phyloP scores from a whole-genome alignment of 306 rosid genomes.

The Casuarina cunninghamiana region DNA sequence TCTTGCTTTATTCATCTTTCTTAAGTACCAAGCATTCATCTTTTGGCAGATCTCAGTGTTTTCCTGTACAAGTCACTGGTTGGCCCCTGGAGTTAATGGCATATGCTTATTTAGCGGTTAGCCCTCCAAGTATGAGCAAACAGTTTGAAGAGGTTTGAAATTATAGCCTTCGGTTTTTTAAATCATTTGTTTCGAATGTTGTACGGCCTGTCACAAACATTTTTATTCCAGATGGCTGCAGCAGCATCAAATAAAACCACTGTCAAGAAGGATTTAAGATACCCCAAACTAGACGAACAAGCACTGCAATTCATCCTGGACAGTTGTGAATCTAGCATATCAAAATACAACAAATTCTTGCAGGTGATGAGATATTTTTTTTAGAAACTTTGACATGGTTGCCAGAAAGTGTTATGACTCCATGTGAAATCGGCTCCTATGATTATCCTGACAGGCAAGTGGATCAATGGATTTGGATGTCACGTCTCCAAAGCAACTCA shows the following conservation, averaged over 20 bases:
- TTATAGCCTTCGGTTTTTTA: conserved; percentile 9
- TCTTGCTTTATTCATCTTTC: conserved; percentile 8
- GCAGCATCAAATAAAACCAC: conserved; percentile 72
- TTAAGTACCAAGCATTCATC: conserved; percentile 13
- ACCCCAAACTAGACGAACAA: conserved; percentile 85
- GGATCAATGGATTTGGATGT: conserved; percentile 93
- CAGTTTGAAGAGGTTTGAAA: conserved; percentile 76
- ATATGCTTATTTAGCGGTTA: conserved; percentile 82
- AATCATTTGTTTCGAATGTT: conserved; percentile 2
- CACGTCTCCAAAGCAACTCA: conserved; percentile 90
- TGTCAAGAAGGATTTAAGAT: conserved; percentile 60
- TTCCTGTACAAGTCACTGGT: conserved; percentile 83
- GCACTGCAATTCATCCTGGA: conserved; percentile 81
- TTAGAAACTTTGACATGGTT: conserved; percentile 2
- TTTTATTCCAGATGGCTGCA: conserved; percentile 73
- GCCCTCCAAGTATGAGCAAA: conserved; percentile 80
- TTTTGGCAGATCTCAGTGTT: conserved; percentile 74
- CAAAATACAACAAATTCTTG: conserved; percentile 80
- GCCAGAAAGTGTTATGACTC: neutral
- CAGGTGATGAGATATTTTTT: conserved; percentile 51
- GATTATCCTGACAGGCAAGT: conserved; percentile 60
- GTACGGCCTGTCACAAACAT: conserved; percentile 24
- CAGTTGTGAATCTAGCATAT: conserved; percentile 84
- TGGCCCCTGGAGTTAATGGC: conserved; percentile 95
- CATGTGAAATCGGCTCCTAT: conserved; percentile 5